These are phyloP conservation scores for Nicotiana attenuata DNA, from an alignment of 257 asterid species.

Conservation along the genomic window DNA sequence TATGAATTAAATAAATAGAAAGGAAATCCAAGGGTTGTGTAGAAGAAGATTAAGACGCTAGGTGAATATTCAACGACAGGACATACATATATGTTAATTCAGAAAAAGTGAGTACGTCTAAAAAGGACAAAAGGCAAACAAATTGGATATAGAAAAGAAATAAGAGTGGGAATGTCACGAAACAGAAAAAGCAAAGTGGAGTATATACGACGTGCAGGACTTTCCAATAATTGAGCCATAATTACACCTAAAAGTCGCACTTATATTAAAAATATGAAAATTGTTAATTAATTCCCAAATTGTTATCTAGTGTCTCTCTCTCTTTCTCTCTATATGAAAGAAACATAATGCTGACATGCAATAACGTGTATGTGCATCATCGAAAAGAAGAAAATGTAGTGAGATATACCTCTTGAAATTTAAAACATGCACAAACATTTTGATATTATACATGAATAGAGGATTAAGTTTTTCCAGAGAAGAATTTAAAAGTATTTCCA, in stretches of 20 bases:
- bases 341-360: conserved; percentile 4
- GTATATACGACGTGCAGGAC: conserved; percentile 36
- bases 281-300: not conserved
- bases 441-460: not conserved
- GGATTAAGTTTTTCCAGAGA: not conserved
- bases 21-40: not conserved
- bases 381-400: not conserved
- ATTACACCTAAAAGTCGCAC: conserved; percentile 60
- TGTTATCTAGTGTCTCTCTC: not conserved
- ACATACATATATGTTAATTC: not conserved
- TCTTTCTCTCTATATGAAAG: not conserved
- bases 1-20: conserved; percentile 3
- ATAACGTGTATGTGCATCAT: not conserved
- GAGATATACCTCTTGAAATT: not conserved
- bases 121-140: conserved; percentile 46
- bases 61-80: conserved; percentile 22
- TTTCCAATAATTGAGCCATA: conserved; percentile 78
- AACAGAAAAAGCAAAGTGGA: conserved; percentile 22
- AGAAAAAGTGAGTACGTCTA: conserved; percentile 30
- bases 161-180: conserved; percentile 63
- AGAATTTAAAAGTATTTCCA: not conserved
- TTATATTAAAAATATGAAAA: not conserved
- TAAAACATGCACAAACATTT: not conserved
- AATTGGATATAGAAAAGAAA: conserved; percentile 39
- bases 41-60: conserved; percentile 21